A percentile compares a stretch with the other conserved stretches of the same genome.
phyloP scores from a whole-genome alignment of 306 rosid genomes.

The Ormosia semicastrata region DNA sequence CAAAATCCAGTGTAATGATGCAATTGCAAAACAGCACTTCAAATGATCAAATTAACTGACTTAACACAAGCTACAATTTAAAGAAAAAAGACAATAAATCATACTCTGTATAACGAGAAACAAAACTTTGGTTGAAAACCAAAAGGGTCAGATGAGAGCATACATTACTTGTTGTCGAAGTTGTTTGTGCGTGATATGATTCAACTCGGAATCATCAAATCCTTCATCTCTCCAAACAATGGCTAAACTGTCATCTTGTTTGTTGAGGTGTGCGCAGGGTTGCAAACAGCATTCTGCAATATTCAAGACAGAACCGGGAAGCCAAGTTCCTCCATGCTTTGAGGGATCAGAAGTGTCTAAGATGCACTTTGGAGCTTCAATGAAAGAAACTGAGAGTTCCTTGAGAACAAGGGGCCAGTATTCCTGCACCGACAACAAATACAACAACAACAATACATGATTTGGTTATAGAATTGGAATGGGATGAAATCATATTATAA shows the following conservation, averaged over 20 bases:
- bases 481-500: not conserved
- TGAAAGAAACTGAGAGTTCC: slow-evolving; percentile 65
- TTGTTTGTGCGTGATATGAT: slow-evolving; percentile 59
- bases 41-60: not conserved
- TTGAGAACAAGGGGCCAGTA: slow-evolving; percentile 80
- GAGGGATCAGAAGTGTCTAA: slow-evolving; percentile 58
- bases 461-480: not conserved
- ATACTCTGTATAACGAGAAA: not conserved
- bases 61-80: not conserved
- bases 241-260: slow-evolving; percentile 58
- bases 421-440: slow-evolving; percentile 40
- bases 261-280: slow-evolving; percentile 47
- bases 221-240: slow-evolving; percentile 88
- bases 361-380: slow-evolving; percentile 51
- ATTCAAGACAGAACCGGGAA: slow-evolving; percentile 67
- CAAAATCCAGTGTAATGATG: not conserved
- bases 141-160: slow-evolving; percentile 24
- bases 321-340: slow-evolving; percentile 65
- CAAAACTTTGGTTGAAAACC: not conserved
- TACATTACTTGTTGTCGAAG: slow-evolving; percentile 76
- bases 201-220: slow-evolving; percentile 49
- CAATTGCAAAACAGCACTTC: not conserved
- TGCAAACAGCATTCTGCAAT: slow-evolving; percentile 82
- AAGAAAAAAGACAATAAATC: not conserved
- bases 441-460: not conserved